Evolutionary conservation across 208 protist species (phyloP), one percentile per base, ranked within the genome.

Genomic region (Leishmania lainsoni): DNA sequence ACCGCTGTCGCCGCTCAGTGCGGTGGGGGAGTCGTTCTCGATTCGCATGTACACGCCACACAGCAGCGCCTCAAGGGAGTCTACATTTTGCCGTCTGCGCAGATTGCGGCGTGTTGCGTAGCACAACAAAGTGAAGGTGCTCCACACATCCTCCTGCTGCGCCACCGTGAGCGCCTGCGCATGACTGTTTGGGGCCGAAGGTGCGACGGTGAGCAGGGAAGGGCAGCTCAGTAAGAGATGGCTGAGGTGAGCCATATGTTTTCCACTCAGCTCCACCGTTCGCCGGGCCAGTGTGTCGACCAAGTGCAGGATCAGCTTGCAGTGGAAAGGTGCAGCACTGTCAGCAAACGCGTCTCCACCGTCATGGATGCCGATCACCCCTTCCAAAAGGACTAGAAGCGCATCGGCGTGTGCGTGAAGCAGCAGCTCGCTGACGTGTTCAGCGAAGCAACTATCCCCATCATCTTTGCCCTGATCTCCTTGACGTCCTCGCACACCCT

Each of bases 301-400:
- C 39, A 83, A 48, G 42, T 77, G 54, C 32, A 70, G 42, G 32
- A 70, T 51, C n/a, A 84, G 56, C 58, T 35, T 22, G n/a, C 10
- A 8, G 26, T 1, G 10, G 17, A 78, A 65, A 4, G 22, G 48
- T 12, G 22, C 29, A n/a, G n/a, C 54, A 42, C 8, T 66, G 48
- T 35, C 16, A 17, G 29, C 49, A 5, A 39, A n/a, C 42, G 14
- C 74, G 29, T 22, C 4, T 29, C 49, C 39, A 63, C 72, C 63
- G 5, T 20, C 45, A 29, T 58, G 8, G 2, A 45, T 45, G 22
- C 22, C 3, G n/a, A 79, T 51, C 35, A 89, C 56, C 68, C 87
- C 81, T 75, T 94, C 90, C 29, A 90, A 45, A 1, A 94, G 35
- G 5, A 81, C 83, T 29, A 94, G 69, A 22, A 94, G 81, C 32